These are phyloP conservation scores for Cystofilobasidium ferigula DNA, from an alignment of 768 basidiomycete genomes.

Conservation along the genomic window DNA sequence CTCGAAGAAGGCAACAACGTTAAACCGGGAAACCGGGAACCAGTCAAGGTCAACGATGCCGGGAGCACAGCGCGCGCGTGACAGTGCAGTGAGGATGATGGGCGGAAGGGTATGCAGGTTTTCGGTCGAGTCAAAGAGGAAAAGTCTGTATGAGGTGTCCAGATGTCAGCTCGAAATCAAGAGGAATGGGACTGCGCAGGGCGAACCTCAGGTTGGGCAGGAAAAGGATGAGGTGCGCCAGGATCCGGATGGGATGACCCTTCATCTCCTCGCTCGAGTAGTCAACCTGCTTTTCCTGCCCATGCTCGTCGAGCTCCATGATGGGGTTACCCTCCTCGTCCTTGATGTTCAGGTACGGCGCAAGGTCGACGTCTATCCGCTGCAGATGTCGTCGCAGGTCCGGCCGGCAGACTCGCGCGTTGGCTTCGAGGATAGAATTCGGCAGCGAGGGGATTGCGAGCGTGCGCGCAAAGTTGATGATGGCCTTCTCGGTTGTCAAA, in stretches of 20 bases:
- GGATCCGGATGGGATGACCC: neutral
- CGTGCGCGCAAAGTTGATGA: conserved; percentile 4
- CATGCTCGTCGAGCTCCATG: neutral
- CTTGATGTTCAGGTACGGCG: neutral
- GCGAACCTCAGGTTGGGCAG: neutral
- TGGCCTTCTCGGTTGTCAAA: neutral
- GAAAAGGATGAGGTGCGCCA: neutral
- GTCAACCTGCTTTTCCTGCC: neutral
- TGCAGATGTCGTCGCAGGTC: neutral
- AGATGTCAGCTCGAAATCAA: no score
- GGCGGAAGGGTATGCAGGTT: conserved; percentile 13
- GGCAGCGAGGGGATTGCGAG: neutral
- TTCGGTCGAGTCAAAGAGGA: conserved; percentile 9
- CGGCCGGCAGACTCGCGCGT: neutral
- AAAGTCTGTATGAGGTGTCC: neutral
- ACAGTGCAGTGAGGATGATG: conserved; percentile 4
- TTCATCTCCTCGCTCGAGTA: neutral
- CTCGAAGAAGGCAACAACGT: conserved; percentile 13
- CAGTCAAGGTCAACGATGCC: conserved; percentile 14
- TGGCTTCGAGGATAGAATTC: no score
- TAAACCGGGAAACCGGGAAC: conserved; percentile 14
- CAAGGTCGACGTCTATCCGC: conserved; percentile 5
- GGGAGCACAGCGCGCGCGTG: neutral
- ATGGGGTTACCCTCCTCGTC: conserved; percentile 5
- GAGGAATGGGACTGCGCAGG: neutral